These are phyloP conservation scores for Pseudogymnoascus destructans DNA, from an alignment of 2,329 filamentous ascomycete species.

Conservation along the genomic window DNA sequence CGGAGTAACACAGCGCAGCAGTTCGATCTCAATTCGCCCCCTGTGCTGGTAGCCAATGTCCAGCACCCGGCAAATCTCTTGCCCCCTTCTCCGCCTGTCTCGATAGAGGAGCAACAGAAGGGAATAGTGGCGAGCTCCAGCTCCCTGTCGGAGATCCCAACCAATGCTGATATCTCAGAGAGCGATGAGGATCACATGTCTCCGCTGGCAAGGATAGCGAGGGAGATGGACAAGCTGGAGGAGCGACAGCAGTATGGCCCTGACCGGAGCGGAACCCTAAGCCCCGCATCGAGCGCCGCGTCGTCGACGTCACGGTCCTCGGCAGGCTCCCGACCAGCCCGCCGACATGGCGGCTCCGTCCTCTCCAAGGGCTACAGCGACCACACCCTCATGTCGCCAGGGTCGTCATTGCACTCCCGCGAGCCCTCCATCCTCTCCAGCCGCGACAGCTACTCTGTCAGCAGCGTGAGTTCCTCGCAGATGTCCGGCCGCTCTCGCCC, in stretches of 20 bases:
- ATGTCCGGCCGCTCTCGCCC: slow-evolving; percentile 35
- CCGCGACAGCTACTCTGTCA: slow-evolving; percentile 44
- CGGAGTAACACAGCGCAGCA: slow-evolving; percentile 85
- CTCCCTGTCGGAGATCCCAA: slow-evolving; percentile 36
- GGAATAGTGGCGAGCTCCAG: slow-evolving; percentile 16
- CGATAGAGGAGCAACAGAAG: slow-evolving; percentile 56
- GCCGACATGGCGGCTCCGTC: slow-evolving; percentile 37
- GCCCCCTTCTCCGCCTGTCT: slow-evolving; percentile 72
- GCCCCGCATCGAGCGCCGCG: slow-evolving; percentile 24
- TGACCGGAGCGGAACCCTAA: slow-evolving; percentile 23
- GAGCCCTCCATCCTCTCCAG: slow-evolving; percentile 24
- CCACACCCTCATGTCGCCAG: slow-evolving; percentile 55
- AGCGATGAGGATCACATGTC: slow-evolving; percentile 69
- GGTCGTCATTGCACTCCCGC: slow-evolving; percentile 38
- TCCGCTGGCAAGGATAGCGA: slow-evolving; percentile 61
- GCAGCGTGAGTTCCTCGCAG: slow-evolving; percentile 33
- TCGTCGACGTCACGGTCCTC: slow-evolving; percentile 40
- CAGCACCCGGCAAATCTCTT: slow-evolving; percentile 71
- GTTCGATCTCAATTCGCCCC: slow-evolving; percentile 78
- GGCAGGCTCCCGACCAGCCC: slow-evolving; percentile 38
- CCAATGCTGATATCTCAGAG: slow-evolving; percentile 50
- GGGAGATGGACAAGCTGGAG: slow-evolving; percentile 42
- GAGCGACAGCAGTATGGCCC: slow-evolving; percentile 15
- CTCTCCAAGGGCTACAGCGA: slow-evolving; percentile 44
- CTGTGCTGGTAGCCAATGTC: slow-evolving; percentile 70